These are phyloP conservation scores for Hyphochytrium catenoides DNA, from an alignment of 352 stramenopile genomes.

Conservation along the genomic window DNA sequence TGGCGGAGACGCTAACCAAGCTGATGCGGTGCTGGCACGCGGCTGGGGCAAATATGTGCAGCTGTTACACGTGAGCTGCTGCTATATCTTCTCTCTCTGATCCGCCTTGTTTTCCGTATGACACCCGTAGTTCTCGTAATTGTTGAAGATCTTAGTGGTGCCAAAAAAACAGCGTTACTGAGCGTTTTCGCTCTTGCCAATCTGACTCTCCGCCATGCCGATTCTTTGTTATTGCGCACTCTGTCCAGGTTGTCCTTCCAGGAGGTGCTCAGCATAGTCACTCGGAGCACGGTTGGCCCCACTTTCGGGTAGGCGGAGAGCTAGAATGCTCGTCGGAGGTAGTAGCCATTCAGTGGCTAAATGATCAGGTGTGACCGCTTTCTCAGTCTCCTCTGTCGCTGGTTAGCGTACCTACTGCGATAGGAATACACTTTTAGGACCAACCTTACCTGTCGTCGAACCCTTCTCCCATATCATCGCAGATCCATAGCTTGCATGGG, in stretches of 20 bases:
- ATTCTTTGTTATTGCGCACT: no score
- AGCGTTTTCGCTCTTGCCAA: conserved; percentile 8
- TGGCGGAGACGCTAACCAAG: conserved; percentile 32
- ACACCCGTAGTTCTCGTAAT: neutral
- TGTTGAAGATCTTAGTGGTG: neutral
- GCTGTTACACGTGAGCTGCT: conserved; percentile 33
- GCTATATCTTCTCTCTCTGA: neutral
- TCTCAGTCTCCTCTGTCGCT: no score
- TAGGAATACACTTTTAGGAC: no score
- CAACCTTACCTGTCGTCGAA: no score
- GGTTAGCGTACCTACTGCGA: no score
- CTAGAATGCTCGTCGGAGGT: conserved; percentile 63
- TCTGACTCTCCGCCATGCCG: no score
- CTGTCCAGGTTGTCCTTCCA: conserved; percentile 56
- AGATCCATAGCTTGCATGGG: no score
- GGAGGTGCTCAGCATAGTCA: conserved; percentile 39
- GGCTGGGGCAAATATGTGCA: conserved; percentile 79
- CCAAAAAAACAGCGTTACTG: conserved; percentile 9
- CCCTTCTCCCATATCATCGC: no score
- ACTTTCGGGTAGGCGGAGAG: conserved; percentile 79
- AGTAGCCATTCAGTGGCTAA: conserved; percentile 83
- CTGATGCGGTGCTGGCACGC: conserved; percentile 61
- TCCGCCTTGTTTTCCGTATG: conserved; percentile 1
- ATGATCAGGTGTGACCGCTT: conserved; percentile 78
- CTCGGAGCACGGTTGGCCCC: conserved; percentile 64